phyloP scores from a whole-genome alignment of 2,329 filamentous ascomycete species.

The Nemania abortiva region DNA sequence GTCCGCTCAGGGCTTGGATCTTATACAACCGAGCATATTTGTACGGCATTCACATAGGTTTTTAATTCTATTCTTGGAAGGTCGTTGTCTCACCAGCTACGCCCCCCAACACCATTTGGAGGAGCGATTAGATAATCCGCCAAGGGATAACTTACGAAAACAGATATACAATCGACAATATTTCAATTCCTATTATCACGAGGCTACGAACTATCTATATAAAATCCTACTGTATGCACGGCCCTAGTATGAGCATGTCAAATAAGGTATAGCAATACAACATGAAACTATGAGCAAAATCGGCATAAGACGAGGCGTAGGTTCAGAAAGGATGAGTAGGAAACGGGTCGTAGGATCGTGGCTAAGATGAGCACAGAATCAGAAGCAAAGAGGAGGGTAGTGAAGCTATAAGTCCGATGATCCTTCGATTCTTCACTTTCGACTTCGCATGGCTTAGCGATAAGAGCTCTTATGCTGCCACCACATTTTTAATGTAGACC shows the following conservation, averaged over 20 bases:
- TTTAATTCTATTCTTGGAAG: constrained; percentile 1
- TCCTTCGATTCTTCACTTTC: background rate
- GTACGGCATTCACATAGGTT: background rate
- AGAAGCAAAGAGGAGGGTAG: background rate
- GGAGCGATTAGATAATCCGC: background rate
- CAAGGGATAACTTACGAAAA: background rate
- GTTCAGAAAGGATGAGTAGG: background rate
- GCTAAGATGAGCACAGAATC: background rate
- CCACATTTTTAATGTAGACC: constrained; percentile 31
- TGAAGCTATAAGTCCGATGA: background rate
- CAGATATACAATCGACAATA: background rate
- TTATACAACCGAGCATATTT: background rate
- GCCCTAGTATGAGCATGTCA: background rate
- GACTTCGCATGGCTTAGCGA: background rate
- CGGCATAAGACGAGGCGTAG: background rate
- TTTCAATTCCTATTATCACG: background rate
- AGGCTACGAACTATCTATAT: background rate
- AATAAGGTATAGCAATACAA: background rate
- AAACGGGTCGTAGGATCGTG: background rate
- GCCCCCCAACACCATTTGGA: too few species aligned
- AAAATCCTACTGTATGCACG: background rate
- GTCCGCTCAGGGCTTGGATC: background rate
- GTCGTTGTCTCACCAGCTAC: background rate
- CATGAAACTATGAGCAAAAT: background rate
- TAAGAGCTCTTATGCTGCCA: constrained; percentile 38